Evolutionary conservation across 2,329 filamentous ascomycete species (phyloP).

Genomic region (Gaeumannomyces sp.): DNA sequence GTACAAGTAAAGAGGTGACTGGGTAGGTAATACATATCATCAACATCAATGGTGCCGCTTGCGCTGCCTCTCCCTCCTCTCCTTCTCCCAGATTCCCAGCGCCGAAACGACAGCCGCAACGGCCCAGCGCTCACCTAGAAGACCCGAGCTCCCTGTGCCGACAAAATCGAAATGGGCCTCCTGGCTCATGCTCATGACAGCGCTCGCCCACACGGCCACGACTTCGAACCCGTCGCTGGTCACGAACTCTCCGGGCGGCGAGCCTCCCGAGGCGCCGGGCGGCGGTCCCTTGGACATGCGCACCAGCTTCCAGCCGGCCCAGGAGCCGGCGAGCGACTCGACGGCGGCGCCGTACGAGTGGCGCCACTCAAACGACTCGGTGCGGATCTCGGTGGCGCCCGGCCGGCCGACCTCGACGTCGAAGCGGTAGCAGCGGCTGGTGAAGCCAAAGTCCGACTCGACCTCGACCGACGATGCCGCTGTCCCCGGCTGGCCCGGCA

Average conservation of each 20-base stretch:
- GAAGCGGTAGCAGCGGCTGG: slow-evolving; percentile 24
- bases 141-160: slow-evolving; percentile 31
- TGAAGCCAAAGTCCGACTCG: slow-evolving; percentile 12
- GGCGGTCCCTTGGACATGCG: slow-evolving; percentile 23
- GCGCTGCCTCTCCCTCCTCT: slow-evolving; percentile 11
- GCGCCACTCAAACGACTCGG: slow-evolving; percentile 39
- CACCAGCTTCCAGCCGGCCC: slow-evolving; percentile 35
- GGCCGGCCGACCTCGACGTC: slow-evolving; percentile 26
- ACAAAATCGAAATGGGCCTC: slow-evolving; percentile 33
- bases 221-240: slow-evolving; percentile 33
- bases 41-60: background rate
- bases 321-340: slow-evolving; percentile 23
- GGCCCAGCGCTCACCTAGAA: slow-evolving; percentile 35
- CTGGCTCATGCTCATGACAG: slow-evolving; percentile 27
- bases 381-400: slow-evolving; percentile 9
- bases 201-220: slow-evolving; percentile 34
- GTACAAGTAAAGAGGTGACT: too few relatives aligned
- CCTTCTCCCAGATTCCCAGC: slow-evolving; percentile 25
- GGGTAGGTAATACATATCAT: too few relatives aligned
- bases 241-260: slow-evolving; percentile 15
- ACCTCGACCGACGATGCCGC: slow-evolving; percentile 13
- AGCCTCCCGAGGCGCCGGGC: slow-evolving; percentile 12
- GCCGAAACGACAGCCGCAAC: slow-evolving; percentile 36
- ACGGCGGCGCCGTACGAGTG: slow-evolving; percentile 30
- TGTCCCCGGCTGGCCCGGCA: slow-evolving; percentile 13